phyloP scores from a whole-genome alignment of 257 asterid genomes.

The Knoxia roxburghii region DNA sequence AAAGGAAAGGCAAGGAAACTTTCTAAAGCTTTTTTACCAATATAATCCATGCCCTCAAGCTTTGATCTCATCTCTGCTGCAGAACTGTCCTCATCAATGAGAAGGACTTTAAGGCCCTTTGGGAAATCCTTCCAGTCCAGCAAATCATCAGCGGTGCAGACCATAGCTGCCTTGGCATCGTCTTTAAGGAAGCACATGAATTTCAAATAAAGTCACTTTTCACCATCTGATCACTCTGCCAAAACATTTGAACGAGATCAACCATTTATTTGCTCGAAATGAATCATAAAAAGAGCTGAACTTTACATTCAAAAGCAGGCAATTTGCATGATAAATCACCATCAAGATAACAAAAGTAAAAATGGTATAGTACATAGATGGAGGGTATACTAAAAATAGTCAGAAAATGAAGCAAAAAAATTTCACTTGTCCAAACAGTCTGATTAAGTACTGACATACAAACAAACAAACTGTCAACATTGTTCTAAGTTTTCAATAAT shows the following conservation, averaged over 20 bases:
- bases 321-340: neutral
- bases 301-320: neutral
- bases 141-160: constrained; percentile 39
- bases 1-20: neutral
- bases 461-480: neutral
- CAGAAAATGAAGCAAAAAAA: neutral
- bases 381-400: neutral
- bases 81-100: constrained; percentile 33
- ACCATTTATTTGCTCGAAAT: neutral
- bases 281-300: neutral
- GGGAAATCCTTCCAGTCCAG: constrained; percentile 51
- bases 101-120: constrained; percentile 47
- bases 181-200: constrained; percentile 21
- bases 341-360: neutral
- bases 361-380: neutral
- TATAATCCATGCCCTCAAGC: constrained; percentile 41
- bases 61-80: constrained; percentile 31
- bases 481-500: neutral
- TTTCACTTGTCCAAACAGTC: neutral
- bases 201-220: constrained; percentile 10
- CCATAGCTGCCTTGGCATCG: constrained; percentile 47
- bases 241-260: constrained; percentile 7
- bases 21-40: constrained; percentile 26
- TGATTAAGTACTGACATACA: neutral
- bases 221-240: constrained; percentile 18